phyloP scores from a whole-genome alignment of 148 eudicot genomes.

The Amaranthus palmeri region DNA sequence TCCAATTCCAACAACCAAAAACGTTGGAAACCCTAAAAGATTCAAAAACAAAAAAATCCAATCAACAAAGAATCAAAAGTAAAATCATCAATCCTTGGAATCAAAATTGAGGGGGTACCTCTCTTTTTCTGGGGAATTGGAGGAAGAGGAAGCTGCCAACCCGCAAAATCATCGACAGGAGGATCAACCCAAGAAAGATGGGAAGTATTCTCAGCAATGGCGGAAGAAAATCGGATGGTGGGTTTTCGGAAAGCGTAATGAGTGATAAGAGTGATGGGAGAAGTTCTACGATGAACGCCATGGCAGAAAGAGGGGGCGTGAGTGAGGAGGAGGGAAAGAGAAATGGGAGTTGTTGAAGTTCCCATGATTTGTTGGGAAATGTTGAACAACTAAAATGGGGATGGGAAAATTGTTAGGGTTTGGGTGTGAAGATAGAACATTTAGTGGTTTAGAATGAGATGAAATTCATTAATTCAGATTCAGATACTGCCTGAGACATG shows the following conservation, averaged over 20 bases:
- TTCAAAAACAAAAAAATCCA: neutral
- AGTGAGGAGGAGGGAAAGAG: constrained; percentile 27
- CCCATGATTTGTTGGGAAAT: constrained; percentile 15
- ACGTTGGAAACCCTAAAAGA: constrained; percentile 40
- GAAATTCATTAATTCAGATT: too few relatives aligned
- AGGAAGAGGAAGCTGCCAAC: constrained; percentile 55
- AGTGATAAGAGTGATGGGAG: constrained; percentile 20
- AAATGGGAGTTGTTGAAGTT: constrained; percentile 14
- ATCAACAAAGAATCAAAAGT: neutral
- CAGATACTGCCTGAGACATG: too few relatives aligned
- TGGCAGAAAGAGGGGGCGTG: constrained; percentile 18
- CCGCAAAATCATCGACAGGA: constrained; percentile 43
- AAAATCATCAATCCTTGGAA: neutral
- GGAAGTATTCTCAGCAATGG: constrained; percentile 24
- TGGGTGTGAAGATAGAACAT: neutral
- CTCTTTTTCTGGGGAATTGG: constrained; percentile 27
- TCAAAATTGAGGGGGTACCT: constrained; percentile 25
- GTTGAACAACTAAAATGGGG: too few relatives aligned
- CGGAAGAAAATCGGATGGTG: constrained; percentile 24
- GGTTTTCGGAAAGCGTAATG: constrained; percentile 23
- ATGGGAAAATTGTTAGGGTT: neutral
- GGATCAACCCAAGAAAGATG: constrained; percentile 43
- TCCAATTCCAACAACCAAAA: constrained; percentile 56
- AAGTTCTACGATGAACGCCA: neutral
- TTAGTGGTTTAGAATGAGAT: neutral